Evolutionary conservation across 1,139 yeast genomes (phyloP), one percentile per base, ranked within the genome.

Genomic region (Zygoascus hellenicus): DNA sequence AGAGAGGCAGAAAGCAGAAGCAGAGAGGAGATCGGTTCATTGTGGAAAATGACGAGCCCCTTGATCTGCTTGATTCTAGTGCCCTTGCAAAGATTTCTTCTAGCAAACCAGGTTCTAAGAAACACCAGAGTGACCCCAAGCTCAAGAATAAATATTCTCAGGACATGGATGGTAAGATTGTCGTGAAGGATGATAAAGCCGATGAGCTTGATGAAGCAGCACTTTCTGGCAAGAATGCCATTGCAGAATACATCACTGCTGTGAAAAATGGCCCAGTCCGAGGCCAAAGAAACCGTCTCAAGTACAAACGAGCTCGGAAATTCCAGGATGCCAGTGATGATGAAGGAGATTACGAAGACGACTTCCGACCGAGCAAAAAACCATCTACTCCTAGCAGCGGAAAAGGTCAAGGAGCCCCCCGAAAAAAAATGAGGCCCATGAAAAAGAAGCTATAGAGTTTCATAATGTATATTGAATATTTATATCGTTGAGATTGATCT

Each of bases 211-310:
- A 51, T n/a, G 58, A 57, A 6, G 68, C 74, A 64, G 78, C 77
- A 56, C 61, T 78, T 48, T 78, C 79, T 33, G 70, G 78, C 51
- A 74, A 71, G 51, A 65, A 65, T 9, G 72, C 67, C 35, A 78
- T 90, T 54, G 87, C 87, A 63, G 97, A 97, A 1, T 92, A 92
- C 63, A 78, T 89, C 57, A 96, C 88, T 55, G 98, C 97, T 10
- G 88, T 92, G 35, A 83, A 80, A 64, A 87, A 83, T 58, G 97
- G 92, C 29, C 97, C 98, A 37, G 79, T 87, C 4, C 82, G 95
- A 67, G 96, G 97, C 49, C 96, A 87, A 71, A 81, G 80, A 71
- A 88, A 89, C 67, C 88, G 81, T 71, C 77, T 89, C 75, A 90
- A 89, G 69, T 92, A 80, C 70, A 86, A 83, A 69, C 72, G 74